Conservation (phyloP, 139 green algal genomes). For the Ettlia oleoabundans region DNA sequence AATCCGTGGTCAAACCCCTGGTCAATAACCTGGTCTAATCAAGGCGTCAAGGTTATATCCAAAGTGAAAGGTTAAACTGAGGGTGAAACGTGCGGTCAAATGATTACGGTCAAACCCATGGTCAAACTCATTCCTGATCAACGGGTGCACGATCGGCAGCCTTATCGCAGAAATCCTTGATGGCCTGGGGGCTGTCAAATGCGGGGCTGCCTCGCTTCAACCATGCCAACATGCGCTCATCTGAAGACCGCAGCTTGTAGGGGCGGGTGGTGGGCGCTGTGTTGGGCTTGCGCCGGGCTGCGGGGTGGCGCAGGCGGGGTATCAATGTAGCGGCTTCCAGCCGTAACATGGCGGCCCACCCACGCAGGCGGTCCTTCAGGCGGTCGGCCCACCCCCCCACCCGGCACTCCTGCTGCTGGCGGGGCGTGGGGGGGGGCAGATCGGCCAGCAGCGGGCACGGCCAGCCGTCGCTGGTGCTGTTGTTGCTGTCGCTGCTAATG, state of each 20-base stretch:
- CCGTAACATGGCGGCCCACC: not conserved
- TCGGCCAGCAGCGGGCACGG: slow-evolving; percentile 13
- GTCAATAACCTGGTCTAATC: no score
- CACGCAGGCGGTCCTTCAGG: not conserved
- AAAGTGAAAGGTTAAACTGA: no score
- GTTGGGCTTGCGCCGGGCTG: not conserved
- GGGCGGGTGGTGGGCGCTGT: not conserved
- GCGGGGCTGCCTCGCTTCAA: not conserved
- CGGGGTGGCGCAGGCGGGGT: not conserved
- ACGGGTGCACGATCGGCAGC: no score
- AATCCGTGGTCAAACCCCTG: no score
- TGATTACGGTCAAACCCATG: no score
- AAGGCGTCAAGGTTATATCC: no score
- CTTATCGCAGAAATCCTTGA: not conserved
- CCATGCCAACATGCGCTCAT: slow-evolving; percentile 6
- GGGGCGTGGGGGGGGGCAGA: not conserved
- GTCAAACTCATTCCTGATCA: no score
- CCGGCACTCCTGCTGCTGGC: not conserved
- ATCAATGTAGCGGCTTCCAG: not conserved
- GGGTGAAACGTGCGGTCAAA: no score
- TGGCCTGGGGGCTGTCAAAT: not conserved
- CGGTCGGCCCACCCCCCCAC: no score
- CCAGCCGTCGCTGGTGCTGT: not conserved
- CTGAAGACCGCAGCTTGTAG: not conserved
- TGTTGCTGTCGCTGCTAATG: not conserved